phyloP scores from a whole-genome alignment of 2,329 filamentous ascomycete genomes.

The Exophiala sp. region DNA sequence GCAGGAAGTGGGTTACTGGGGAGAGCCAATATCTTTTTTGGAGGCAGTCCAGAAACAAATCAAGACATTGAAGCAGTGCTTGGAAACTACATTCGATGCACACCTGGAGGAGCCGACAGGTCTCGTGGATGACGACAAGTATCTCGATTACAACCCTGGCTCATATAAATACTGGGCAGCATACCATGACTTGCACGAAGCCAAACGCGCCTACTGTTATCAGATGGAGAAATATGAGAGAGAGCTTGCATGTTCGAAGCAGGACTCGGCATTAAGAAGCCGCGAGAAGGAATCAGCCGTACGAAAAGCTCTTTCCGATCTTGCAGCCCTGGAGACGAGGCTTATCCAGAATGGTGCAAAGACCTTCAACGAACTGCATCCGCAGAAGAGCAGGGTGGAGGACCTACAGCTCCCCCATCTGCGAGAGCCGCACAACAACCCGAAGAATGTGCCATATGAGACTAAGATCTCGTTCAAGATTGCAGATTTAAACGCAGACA shows the following conservation, averaged over 20 bases:
- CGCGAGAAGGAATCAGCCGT: conserved; percentile 58
- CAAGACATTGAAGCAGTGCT: conserved; percentile 47
- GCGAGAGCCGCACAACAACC: background rate
- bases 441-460: conserved; percentile 41
- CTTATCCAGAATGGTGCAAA: conserved; percentile 62
- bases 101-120: conserved; percentile 6
- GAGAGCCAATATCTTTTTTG: conserved; percentile 46
- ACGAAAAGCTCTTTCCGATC: conserved; percentile 47
- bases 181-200: conserved; percentile 38
- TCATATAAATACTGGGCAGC: conserved; percentile 61
- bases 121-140: conserved; percentile 45
- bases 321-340: conserved; percentile 53
- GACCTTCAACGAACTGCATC: conserved; percentile 62
- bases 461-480: conserved; percentile 51
- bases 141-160: conserved; percentile 51
- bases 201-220: conserved; percentile 28
- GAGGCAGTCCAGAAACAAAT: conserved; percentile 59
- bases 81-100: conserved; percentile 22
- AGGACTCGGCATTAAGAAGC: conserved; percentile 29
- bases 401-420: too few species aligned
- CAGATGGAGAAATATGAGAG: conserved; percentile 37
- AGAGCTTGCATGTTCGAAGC: conserved; percentile 31
- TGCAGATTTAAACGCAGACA: conserved; percentile 51
- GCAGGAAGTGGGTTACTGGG: conserved; percentile 18
- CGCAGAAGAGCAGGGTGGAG: too few species aligned